A percentile compares a stretch with the other conserved stretches of the same genome.
Conservation (phyloP, 1,284 basidiomycete genomes). For the Ustilago trichophora region DNA sequence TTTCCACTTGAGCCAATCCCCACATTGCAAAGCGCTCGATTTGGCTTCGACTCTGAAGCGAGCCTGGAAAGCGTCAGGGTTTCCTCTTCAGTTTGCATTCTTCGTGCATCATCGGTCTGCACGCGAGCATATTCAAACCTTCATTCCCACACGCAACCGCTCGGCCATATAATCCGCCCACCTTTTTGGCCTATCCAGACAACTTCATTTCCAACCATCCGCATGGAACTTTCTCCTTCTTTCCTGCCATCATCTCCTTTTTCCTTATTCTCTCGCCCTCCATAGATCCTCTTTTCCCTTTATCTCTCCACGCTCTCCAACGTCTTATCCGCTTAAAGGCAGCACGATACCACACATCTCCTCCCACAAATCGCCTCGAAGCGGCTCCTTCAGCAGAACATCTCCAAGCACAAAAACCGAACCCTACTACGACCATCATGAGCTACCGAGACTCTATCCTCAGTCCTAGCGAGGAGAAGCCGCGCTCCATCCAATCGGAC, state of each 20-base stretch:
- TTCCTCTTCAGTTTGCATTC: not conserved
- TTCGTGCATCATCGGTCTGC: slow-evolving; percentile 2
- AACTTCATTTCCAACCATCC: not conserved
- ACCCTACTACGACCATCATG: slow-evolving; percentile 8
- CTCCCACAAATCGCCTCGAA: too few relatives aligned
- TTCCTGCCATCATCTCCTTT: slow-evolving; percentile 1
- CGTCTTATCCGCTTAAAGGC: too few relatives aligned
- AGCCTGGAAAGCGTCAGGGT: not conserved
- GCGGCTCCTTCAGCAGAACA: too few relatives aligned
- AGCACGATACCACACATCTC: too few relatives aligned
- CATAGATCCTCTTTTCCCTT: not conserved
- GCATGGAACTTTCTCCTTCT: slow-evolving; percentile 17
- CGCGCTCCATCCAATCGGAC: slow-evolving; percentile 20
- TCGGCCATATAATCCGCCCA: slow-evolving; percentile 9
- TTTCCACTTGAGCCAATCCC: too few relatives aligned
- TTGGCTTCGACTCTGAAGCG: too few relatives aligned
- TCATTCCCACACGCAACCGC: not conserved
- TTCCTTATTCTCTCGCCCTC: not conserved
- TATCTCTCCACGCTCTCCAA: too few relatives aligned
- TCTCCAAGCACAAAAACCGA: too few relatives aligned
- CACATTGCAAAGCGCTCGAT: too few relatives aligned
- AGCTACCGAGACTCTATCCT: slow-evolving; percentile 7
- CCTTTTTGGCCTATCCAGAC: not conserved
- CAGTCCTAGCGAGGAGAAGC: slow-evolving; percentile 21
- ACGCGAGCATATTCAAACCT: slow-evolving; percentile 3